These are phyloP conservation scores for Fusarium sulawesiense DNA, from an alignment of 2,329 filamentous ascomycete genomes.

Conservation along the genomic window DNA sequence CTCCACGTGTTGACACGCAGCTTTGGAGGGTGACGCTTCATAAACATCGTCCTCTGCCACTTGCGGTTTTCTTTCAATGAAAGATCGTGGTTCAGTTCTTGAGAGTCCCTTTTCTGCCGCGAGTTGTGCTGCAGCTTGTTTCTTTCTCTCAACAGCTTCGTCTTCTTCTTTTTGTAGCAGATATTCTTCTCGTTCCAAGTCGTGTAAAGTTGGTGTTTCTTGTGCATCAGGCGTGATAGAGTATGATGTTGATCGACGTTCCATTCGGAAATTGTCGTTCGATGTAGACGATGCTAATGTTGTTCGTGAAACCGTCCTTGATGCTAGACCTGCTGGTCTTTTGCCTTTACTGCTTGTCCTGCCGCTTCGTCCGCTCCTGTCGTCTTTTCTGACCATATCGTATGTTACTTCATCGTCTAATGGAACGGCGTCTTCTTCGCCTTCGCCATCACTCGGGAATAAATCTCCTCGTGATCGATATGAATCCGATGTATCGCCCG, in stretches of 20 bases:
- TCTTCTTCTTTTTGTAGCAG: conserved; percentile 64
- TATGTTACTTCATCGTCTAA: conserved; percentile 93
- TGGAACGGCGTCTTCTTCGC: conserved; percentile 93
- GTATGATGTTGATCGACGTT: conserved; percentile 46
- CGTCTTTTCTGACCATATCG: conserved; percentile 80
- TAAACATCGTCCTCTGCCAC: conserved; percentile 51
- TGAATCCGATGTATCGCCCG: conserved; percentile 85
- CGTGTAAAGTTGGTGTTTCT: conserved; percentile 61
- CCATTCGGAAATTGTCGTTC: conserved; percentile 46
- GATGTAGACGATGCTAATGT: conserved; percentile 61
- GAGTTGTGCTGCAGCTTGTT: conserved; percentile 63
- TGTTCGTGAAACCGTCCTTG: conserved; percentile 69
- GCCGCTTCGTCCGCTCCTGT: conserved; percentile 69
- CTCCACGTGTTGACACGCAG: conserved; percentile 22
- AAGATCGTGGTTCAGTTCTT: conserved; percentile 17
- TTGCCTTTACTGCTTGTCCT: conserved; percentile 71
- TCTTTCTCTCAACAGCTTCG: conserved; percentile 63
- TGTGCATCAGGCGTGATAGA: conserved; percentile 53
- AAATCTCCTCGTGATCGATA: conserved; percentile 89
- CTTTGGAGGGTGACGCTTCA: conserved; percentile 25
- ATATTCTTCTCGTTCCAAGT: conserved; percentile 66
- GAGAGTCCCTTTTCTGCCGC: conserved; percentile 60
- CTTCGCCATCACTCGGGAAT: conserved; percentile 86
- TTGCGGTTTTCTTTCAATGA: conserved; percentile 42
- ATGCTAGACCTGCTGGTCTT: conserved; percentile 55